A percentile compares a stretch with the other conserved stretches of the same genome.
Conservation (phyloP, 1,284 basidiomycete species). For the Apiotrichum brassicae region DNA sequence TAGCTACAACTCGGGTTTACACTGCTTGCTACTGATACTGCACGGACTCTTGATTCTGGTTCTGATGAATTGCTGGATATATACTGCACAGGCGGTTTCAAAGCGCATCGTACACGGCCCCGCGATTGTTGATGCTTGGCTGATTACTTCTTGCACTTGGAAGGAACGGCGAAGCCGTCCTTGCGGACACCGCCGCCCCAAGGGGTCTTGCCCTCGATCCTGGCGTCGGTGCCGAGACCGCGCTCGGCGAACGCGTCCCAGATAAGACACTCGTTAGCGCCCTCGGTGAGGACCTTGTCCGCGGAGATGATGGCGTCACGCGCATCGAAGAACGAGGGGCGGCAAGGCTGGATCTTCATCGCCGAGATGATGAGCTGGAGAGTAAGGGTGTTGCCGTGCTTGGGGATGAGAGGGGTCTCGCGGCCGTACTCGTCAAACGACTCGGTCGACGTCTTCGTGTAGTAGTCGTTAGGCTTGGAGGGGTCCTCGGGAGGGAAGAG, state of each 20-base stretch:
- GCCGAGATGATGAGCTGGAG: slow-evolving; percentile 81
- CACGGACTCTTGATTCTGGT: too few relatives aligned
- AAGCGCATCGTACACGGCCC: too few relatives aligned
- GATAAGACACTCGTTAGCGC: slow-evolving; percentile 84
- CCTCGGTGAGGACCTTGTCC: slow-evolving; percentile 82
- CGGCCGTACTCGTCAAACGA: slow-evolving; percentile 47
- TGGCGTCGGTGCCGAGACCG: slow-evolving; percentile 71
- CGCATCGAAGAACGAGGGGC: slow-evolving; percentile 84
- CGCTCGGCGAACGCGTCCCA: slow-evolving; percentile 79
- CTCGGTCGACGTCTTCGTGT: slow-evolving; percentile 44
- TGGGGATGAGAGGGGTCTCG: slow-evolving; percentile 64
- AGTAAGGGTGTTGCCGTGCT: slow-evolving; percentile 82
- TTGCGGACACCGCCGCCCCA: slow-evolving; percentile 79
- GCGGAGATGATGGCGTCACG: slow-evolving; percentile 90
- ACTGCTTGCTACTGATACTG: too few relatives aligned
- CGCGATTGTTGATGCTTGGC: background rate
- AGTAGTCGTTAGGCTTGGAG: slow-evolving; percentile 58
- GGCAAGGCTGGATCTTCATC: slow-evolving; percentile 92
- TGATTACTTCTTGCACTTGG: slow-evolving; percentile 37
- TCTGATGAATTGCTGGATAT: too few relatives aligned
- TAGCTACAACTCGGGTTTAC: too few relatives aligned
- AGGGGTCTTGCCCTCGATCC: slow-evolving; percentile 70
- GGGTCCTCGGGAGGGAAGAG: slow-evolving; percentile 67
- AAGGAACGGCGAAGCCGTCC: slow-evolving; percentile 49
- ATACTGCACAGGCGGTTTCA: too few relatives aligned